Base-by-base conservation (phyloP, 345 rosid species). In the Anacardium occidentale region DNA sequence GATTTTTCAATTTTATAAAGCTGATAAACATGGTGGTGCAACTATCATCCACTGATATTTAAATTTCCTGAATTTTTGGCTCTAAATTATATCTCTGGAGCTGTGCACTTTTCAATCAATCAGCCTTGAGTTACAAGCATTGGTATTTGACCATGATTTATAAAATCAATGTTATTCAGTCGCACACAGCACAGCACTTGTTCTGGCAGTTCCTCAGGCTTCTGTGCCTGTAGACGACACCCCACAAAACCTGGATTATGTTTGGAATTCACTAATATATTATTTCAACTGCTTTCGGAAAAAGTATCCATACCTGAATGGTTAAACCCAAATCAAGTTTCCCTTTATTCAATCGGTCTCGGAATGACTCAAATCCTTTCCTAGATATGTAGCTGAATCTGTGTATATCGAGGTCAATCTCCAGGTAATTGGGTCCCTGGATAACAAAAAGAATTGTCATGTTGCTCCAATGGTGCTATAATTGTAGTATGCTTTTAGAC, bases 361-460 rank as follows among this genome's bases (percentile, higher is more conserved):
- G 80, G 85, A 92, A 92, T 45, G 97, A 85, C 79, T 92, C 97
- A n/a, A 92, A 82, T 45, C 97, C 96, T 83, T 85, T 92, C 72
- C 97, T 87, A 10, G 97, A 87, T 62, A 92, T 90, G 89, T 87
- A 87, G 84, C 93, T 87, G 85, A 92, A 92, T 7, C 97, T 83
- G 71, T 92, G 97, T 51, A 92, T 81, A 64, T 90, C 97, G 65
- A 90, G 76, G 78, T 92, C 97, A 29, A 90, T 87, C 88, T 90
- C 97, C 18, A 90, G 86, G 85, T 90, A 90, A 68, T 87, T 86
- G 20, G 89, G 84, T 68, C 94, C 97, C 97, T 89, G 82, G 74
- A 77, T 58, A 61, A 65, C 20, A 70, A 54, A 13, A 69, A 37
- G 55, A 14, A n/a, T 52, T 18, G 21, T 62, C 54, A 66, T 34